Base-by-base conservation (phyloP, 1,139 yeast genomes). In the Scheffersomyces lignicola region DNA sequence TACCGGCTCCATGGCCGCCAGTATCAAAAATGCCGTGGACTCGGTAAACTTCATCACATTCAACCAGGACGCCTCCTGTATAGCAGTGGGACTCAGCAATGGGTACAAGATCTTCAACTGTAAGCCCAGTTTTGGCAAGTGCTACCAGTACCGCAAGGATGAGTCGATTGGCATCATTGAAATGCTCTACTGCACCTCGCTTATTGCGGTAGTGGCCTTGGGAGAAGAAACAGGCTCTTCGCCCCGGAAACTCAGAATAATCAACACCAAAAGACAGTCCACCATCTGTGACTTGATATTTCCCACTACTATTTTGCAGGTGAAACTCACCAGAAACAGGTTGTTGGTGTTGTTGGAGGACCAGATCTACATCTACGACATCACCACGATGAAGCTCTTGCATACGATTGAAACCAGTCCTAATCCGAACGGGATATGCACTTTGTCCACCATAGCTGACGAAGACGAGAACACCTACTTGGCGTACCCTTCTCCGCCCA, bases 61-160 rank as follows among this genome's bases (percentile, higher is more conserved):
- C 69, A 92, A 92, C 60, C 98, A 92, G 64, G 95, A 90, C 57
- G 84, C 85, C 39, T 73, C 89, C 39, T 90, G 97, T 56, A 73
- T 90, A 18, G 88, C 96, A 1, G 76, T 88, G 5, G 97, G 96
- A 2, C 74, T 87, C 7, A 73, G 75, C 31, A 67, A 67, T 37
- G 94, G 95, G n/a, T 88, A 86, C 59, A 79, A 78, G 48, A 84
- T 92, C 34, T 90, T 80, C 69, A 86, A 85, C 55, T 88, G 96
- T 61, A 86, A 82, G 40, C 96, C 97, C 2, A 47, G 48, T 12
- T 86, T 90, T 56, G 95, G 95, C 10, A 79, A 79, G 48, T 87
- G 94, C 52, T 86, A 78, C 52, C 75, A 74, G 36, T 54, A 52
- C 34, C 51, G 56, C 28, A 56, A 57, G 38, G 73, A 69, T 27